Evolutionary conservation across 192 early-diverging fungal species (phyloP), one percentile per base, ranked within the genome.

Genomic region (Geranomyces michiganensis): DNA sequence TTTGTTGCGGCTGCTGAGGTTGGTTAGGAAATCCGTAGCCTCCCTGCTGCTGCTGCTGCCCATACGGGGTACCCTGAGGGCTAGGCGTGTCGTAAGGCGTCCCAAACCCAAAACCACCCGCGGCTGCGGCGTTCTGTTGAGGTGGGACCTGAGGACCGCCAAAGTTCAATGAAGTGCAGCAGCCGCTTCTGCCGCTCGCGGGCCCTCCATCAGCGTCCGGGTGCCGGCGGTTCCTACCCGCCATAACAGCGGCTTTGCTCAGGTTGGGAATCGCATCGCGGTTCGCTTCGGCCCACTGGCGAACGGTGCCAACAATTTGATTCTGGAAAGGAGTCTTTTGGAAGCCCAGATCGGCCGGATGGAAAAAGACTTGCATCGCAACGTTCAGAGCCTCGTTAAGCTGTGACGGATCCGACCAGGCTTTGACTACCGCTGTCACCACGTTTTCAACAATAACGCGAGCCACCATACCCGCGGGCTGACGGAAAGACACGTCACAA

Each of bases 351-450:
- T 72, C 65, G 46, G 62, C 66, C 22, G 73, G 73, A 41, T 75
- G 73, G 36, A 70, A 14, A 47, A 75, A 70, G 47, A 75, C 73
- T 63, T 75, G 48, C 68, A 75, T 70, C n/a, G 68, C 68, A 1
- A 56, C 5, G 30, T 63, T 22, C 19, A 71, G 22, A 22, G 55
- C 73, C 31, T 75, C 62, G 59, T 22, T 15, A 10, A 26, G 56
- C 31, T 60, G 17, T 9, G 14, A 17, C 7, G 62, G 46, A 27
- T 31, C 29, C 17, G 29, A 22, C 73, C 73, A 75, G 30, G 73
- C 73, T n/a, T 69, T 63, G 26, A 75, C 73, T 6, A 75, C 63
- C 3, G 68, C 67, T 14, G 29, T 14, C 15, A 70, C 73, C 21
- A 71, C 45, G 68, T 75, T 26, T 24, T 47, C 36, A 48, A 75